Evolutionary conservation across 257 asterid species (phyloP), one percentile per base, ranked within the genome.

Genomic region (Cynanchum wilfordii): DNA sequence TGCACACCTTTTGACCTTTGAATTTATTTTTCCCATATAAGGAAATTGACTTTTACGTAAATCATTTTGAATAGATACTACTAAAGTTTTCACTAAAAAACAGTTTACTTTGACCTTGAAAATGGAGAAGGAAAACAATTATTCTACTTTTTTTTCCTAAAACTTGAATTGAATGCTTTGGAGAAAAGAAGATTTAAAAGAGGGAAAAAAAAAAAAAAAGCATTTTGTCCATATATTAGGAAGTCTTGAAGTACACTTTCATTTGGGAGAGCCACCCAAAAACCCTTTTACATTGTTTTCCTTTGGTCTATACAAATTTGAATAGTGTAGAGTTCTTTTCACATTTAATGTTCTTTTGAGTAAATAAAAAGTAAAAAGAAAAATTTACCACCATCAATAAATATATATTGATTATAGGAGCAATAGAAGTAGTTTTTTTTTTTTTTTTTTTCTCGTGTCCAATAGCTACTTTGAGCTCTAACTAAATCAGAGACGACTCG

Each of bases 211-310:
- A 42, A 42, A 8, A 42, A 42, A 7, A 42, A 42, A 8, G 0
- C 10, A 7, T 42, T 42, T 42, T 42, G 63, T 56, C 63, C 51
- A 45, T 57, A 6, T 30, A 15, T 40, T 22, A 1, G 29, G 64
- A 68, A 68, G 63, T 67, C 30, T 68, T 22, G 2, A 33, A 44
- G 54, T 15, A 20, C 70, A 11, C 6, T 1, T 72, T 45, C 50
- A 71, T 27, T 44, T 67, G 15, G 73, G 68, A 44, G 7, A 44
- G 11, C 36, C 70, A 75, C 62, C 29, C 29, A 15, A 25, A 17
- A 45, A 68, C 59, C 33, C 38, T 29, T 27, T 42, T 19, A 15
- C 73, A 20, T 6, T 7, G 7, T 3, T n/a, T 44, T 9, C 17
- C 7, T 13, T 27, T 65, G 55, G n/a, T 57, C 52, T 42, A 11